Conservation (phyloP, 805 yeast species). For the Starmerella stellata region DNA sequence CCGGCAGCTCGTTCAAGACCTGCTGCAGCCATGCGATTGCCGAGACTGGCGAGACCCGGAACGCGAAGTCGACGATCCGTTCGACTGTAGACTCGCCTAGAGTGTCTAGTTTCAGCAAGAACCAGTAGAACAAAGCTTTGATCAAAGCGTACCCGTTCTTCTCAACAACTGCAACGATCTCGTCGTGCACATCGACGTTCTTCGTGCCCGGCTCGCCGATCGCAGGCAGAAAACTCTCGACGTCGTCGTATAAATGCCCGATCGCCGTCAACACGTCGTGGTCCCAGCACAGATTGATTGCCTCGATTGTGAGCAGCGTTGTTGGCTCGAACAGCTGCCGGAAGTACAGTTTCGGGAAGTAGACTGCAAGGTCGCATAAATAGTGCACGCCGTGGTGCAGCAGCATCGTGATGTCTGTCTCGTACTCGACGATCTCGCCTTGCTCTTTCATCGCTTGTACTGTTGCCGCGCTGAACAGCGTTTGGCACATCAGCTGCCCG, state of each 20-base stretch:
- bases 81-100: slow-evolving; percentile 12
- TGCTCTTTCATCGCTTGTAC: slow-evolving; percentile 4
- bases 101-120: slow-evolving; percentile 46
- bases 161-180: slow-evolving; percentile 26
- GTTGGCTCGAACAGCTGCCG: slow-evolving; percentile 21
- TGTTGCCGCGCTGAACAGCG: slow-evolving; percentile 33
- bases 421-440: slow-evolving; percentile 9
- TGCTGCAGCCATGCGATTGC: slow-evolving; percentile 47
- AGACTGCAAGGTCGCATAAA: slow-evolving; percentile 12
- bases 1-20: slow-evolving; percentile 41
- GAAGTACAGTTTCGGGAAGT: slow-evolving; percentile 11
- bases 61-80: slow-evolving; percentile 11
- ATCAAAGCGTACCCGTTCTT: slow-evolving; percentile 42
- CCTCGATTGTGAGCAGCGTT: slow-evolving; percentile 22
- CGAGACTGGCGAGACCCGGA: slow-evolving; percentile 22
- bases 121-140: slow-evolving; percentile 45
- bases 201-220: slow-evolving; percentile 26
- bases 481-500: slow-evolving; percentile 59
- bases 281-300: slow-evolving; percentile 29
- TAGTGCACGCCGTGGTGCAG: slow-evolving; percentile 13
- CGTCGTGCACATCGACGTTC: slow-evolving; percentile 25
- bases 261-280: slow-evolving; percentile 52
- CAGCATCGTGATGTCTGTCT: slow-evolving; percentile 4
- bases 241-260: slow-evolving; percentile 62
- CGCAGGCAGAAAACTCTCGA: slow-evolving; percentile 21